Evolutionary conservation across 768 basidiomycete genomes (phyloP), one percentile per base, ranked within the genome.

Genomic region (Termitomyces sp.): DNA sequence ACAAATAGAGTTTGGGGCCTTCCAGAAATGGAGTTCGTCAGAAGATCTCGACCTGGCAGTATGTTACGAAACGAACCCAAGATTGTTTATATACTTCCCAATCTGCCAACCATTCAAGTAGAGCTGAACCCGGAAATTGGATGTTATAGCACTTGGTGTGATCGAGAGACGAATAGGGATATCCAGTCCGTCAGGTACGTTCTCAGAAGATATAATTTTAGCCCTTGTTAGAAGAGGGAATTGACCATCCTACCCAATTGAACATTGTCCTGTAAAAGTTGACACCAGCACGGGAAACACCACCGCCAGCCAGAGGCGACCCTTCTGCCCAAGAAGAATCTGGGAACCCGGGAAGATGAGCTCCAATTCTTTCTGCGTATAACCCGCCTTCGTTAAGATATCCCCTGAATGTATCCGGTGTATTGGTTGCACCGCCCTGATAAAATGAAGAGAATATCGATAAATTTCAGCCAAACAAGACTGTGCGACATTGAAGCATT

Each of bases 21-120:
- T 40, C 50, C 58, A 28, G 20, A 50, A 3, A 58, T 48, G 14
- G 18, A 46, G 16, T 36, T 41, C 41, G n/a, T 54, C 44, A 20
- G 5, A 18, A 18, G 8, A 26, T 46, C 38, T 32, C 44, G 33
- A 36, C 20, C 5, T 20, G 6, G 30, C 16, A 32, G 6, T 40
- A 10, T 23, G n/a, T 16, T 0, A 30, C 28, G 9, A 50, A 26
- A 59, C 71, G 54, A 61, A 78, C 79, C 79, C 79, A 53, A 81
- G 74, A 59, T 80, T 80, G 59, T 82, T 81, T 61, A 77, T 75
- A 55, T 80, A 82, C 65, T 82, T 81, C 9, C 81, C 80, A n/a
- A 81, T 58, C 60, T 80, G 78, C 79, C 79, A 82, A 4, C 81
- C 81, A 64, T 82, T 82, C 46, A 81, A 56, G 60, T 80, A 82